Base-by-base conservation (phyloP, 805 yeast genomes). In the Suhomyces vadensis region DNA sequence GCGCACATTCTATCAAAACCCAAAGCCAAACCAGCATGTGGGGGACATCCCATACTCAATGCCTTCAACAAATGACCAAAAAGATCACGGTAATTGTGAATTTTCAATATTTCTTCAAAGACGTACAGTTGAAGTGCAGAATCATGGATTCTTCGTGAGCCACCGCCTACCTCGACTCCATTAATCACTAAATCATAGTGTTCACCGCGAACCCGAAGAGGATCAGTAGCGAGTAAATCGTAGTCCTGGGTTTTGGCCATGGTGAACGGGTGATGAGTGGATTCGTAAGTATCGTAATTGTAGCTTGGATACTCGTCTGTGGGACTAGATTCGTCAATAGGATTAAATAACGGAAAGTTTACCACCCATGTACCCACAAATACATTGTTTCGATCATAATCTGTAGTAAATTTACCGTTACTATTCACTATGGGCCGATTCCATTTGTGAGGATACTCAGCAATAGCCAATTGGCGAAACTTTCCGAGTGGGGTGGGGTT, bases 261-360 rank as follows among this genome's bases (percentile, higher is more conserved):
- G 0, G 99, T 94, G 67, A 94, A 94, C 4, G 99, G 99, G 61
- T 94, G 99, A 60, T 94, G 99, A 0, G 97, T 91, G 0, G 98
- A 79, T 31, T 76, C 81, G 39, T 73, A 74, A 7, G 60, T 54
- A 1, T 54, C 42, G 29, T 50, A 60, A 55, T 80, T 77, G 58
- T 89, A 92, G 1, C 39, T 50, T 2, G 97, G 97, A 54, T 79
- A 88, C 2, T 63, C 73, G 5, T 45, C 54, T 1, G 40, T 50
- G 2, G 43, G 23, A 2, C 38, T 51, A 3, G 52, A 55, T 0
- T 53, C 38, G 50, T 84, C 91, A 4, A 65, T 58, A 0, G 99
- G 99, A 46, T 83, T 84, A 64, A 94, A 94, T 9, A 94, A 69
- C 1, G 99, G 99, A 69, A 94, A 94, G 46, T 88, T 87, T n/a